Percentiles rank a stretch among this genome's conserved stretches.
Evolutionary conservation across 192 early-diverging fungal species (phyloP).

Genomic region (Gigaspora rosea): DNA sequence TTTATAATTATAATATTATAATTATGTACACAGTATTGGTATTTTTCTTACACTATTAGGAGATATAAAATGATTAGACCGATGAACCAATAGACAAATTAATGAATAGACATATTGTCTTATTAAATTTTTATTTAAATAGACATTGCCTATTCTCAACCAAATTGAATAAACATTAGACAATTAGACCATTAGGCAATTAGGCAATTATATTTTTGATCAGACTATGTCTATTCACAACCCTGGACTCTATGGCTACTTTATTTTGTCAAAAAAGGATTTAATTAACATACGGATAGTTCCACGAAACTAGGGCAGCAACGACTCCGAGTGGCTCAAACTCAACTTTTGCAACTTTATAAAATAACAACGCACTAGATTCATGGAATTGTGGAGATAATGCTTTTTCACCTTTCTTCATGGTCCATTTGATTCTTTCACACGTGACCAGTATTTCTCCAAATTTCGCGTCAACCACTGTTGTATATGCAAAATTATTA

Average conservation of each 20-base stretch:
- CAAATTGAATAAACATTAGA: too few species aligned
- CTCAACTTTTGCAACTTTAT: slow-evolving; percentile 74
- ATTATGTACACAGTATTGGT: too few species aligned
- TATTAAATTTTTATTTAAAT: too few species aligned
- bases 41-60: too few species aligned
- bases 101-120: too few species aligned
- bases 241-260: neutral
- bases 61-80: too few species aligned
- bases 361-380: slow-evolving; percentile 70
- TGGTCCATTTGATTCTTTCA: slow-evolving; percentile 78
- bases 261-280: neutral
- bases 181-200: too few species aligned
- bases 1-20: too few species aligned
- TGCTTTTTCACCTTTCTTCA: slow-evolving; percentile 72
- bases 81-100: too few species aligned
- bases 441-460: slow-evolving; percentile 82
- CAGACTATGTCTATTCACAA: too few species aligned
- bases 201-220: too few species aligned
- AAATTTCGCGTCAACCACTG: slow-evolving; percentile 77
- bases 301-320: slow-evolving; percentile 83
- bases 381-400: slow-evolving; percentile 67
- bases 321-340: slow-evolving; percentile 84
- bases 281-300: slow-evolving; percentile 65
- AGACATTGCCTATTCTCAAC: too few species aligned
- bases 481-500: neutral